phyloP scores from a whole-genome alignment of 2,329 filamentous ascomycete species.

The Venturia pyrina region DNA sequence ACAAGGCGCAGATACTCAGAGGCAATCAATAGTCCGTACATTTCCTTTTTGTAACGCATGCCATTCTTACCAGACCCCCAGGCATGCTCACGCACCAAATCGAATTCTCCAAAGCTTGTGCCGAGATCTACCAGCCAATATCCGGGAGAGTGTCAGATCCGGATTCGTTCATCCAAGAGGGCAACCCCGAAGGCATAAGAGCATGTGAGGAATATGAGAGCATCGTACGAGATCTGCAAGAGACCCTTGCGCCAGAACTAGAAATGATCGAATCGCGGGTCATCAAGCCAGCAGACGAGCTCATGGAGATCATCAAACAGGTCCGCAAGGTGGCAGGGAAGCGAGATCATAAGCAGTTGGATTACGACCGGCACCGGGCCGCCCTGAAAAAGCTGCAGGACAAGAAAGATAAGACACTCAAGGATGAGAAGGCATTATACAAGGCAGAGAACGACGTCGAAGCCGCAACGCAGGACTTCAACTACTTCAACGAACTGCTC shows the following conservation, averaged over 20 bases:
- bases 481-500: conserved; percentile 94
- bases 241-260: conserved; percentile 78
- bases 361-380: conserved; percentile 80
- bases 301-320: conserved; percentile 89
- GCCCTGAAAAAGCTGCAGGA: conserved; percentile 90
- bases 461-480: conserved; percentile 86
- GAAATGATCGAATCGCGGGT: conserved; percentile 95
- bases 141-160: conserved; percentile 93
- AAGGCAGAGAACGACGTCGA: conserved; percentile 90
- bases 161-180: conserved; percentile 67
- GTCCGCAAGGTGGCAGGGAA: conserved; percentile 83
- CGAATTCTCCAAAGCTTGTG: conserved; percentile 92
- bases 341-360: conserved; percentile 93
- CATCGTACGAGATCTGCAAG: conserved; percentile 82
- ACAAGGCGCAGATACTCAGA: conserved; percentile 63
- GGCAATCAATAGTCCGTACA: conserved; percentile 68
- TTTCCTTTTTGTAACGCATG: not conserved
- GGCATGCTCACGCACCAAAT: conserved; percentile 96
- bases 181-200: conserved; percentile 84
- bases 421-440: conserved; percentile 96
- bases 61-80: conserved; percentile 20
- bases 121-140: conserved; percentile 96
- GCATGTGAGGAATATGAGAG: conserved; percentile 95
- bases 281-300: conserved; percentile 84
- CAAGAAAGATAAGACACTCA: conserved; percentile 91